Evolutionary conservation across 2,329 filamentous ascomycete species (phyloP), one percentile per base, ranked within the genome.

Genomic region (Epichloe elymi): DNA sequence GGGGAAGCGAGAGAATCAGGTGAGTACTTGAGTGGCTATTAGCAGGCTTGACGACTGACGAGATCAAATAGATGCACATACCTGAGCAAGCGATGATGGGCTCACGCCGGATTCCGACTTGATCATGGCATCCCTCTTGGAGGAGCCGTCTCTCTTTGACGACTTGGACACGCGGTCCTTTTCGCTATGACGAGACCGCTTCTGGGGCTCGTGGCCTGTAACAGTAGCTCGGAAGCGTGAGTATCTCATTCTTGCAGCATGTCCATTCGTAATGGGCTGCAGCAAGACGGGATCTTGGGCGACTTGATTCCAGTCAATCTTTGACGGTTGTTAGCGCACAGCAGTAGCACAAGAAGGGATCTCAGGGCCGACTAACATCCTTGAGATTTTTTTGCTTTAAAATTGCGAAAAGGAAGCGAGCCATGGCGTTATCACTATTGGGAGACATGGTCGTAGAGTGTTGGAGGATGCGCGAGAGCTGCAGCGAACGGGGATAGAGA

Each of bases 291-390:
- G 75, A 53, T 79, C 74, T 37, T 68, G 62, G 49, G 78, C 78
- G 43, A 81, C 78, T 59, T 71, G 64, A 54, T 74, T 74, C 78
- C 78, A 81, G 61, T 81, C 74, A 58, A 81, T 78, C 78, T 81
- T 51, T 20, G 46, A 26, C 14, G 23, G 33, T 8, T 44, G 48
- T 54, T 46, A 55, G 50, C 35, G 46, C 35, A 37, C 17, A 20
- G 20, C 17, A 48, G 19, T 17, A 33, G 36, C 35, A 37, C 36
- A 48, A 4, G 15, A 12, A n/a, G 8, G 7, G 12, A 30, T 20
- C 4, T 26, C 26, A 20, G 30, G 3, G 7, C 20, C 54, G 39
- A 70, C 78, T 71, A 64, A 81, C 78, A 65, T 80, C 75, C 59
- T 79, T 80, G 49, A 80, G 71, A 52, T 71, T 75, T 65, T 79